phyloP scores from a whole-genome alignment of 2,329 filamentous ascomycete genomes.

The Bipolaris zeicola region DNA sequence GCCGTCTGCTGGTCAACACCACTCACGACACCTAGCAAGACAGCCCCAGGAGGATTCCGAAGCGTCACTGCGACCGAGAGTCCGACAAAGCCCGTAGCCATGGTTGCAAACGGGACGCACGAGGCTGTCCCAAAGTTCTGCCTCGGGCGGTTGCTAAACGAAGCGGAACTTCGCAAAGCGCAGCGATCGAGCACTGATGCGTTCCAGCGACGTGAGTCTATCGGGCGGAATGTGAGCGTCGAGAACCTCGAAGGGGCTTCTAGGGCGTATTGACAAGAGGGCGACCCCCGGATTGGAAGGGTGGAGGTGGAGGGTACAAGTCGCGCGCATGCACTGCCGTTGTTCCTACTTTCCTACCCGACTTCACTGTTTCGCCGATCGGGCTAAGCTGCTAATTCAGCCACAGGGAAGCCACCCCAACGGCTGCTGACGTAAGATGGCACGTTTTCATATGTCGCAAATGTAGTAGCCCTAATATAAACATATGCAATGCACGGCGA shows the following conservation, averaged over 20 bases:
- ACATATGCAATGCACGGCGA: not conserved
- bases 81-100: constrained; percentile 74
- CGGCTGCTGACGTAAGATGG: constrained; percentile 10
- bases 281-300: constrained; percentile 13
- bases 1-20: constrained; percentile 68
- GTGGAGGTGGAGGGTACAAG: constrained; percentile 13
- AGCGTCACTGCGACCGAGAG: constrained; percentile 77
- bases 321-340: not conserved
- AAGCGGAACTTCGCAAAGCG: constrained; percentile 4
- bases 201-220: not conserved
- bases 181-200: not conserved
- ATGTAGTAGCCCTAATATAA: not conserved
- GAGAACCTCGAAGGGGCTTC: not conserved
- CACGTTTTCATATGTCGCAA: constrained; percentile 8
- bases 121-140: constrained; percentile 3
- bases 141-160: constrained; percentile 3
- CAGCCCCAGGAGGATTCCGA: constrained; percentile 65
- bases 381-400: constrained; percentile 11
- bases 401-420: constrained; percentile 14
- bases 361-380: constrained; percentile 15
- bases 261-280: not conserved
- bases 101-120: constrained; percentile 39
- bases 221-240: not conserved
- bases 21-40: constrained; percentile 72
- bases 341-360: constrained; percentile 7